Base-by-base conservation (phyloP, 805 yeast genomes). In the Saturnispora mendoncae region DNA sequence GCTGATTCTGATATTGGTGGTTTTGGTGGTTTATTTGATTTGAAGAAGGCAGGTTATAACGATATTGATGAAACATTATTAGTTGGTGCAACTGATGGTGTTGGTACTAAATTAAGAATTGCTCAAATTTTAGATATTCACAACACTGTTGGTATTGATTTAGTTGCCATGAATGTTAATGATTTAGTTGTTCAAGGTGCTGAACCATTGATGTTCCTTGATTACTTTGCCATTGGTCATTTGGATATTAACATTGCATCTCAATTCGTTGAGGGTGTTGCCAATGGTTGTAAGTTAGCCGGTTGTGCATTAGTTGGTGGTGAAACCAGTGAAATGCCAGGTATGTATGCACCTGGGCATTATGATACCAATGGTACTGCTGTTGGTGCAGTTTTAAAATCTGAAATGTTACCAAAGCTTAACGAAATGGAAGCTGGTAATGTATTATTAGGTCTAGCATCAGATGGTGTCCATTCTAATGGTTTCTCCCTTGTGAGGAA, bases 301-400 rank as follows among this genome's bases (percentile, higher is more conserved):
- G 96, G 95, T 9, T 90, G 98, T 72, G 98, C 99, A 5, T 71
- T 92, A 44, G 96, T 92, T 41, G 99, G 99, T 43, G 99, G 99
- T 51, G 99, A 92, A 66, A 92, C 99, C 29, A 83, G 95, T 41
- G 99, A 92, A 70, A 92, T 92, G 99, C 99, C 99, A 21, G 98
- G 98, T 50, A 85, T 92, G 84, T 92, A 92, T 57, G 84, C 80
- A 45, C 86, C 79, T 43, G 94, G 94, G 26, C 97, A 92, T 65
- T 92, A 92, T 59, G 99, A 92, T 64, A 88, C 96, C 46, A 92
- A 90, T 57, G 99, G 99, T 64, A 94, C 98, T 28, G 94, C 97
- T 41, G 88, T 92, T 33, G 99, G 99, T 56, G 98, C 98, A 12
- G 97, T 92, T 4, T 67, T 74, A 51, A 85, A 82, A 55, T 64